Evolutionary conservation across 164 flowering plant species (phyloP).

Genomic region (Vitis riparia): DNA sequence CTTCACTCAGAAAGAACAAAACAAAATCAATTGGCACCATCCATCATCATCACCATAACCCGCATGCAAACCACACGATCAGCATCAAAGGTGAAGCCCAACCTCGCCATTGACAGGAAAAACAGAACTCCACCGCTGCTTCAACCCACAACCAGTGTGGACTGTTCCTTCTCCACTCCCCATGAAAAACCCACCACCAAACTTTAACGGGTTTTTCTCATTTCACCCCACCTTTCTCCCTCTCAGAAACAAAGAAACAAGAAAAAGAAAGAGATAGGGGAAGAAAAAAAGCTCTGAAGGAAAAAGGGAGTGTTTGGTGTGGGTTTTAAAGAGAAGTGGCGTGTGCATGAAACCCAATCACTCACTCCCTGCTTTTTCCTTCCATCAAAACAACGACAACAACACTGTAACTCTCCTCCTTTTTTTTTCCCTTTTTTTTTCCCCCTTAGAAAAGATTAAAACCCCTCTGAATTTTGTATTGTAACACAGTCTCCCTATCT

Average conservation of each 20-base stretch:
- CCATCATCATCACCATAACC: constrained; percentile 7
- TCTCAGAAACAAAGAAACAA: no score
- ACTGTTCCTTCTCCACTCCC: constrained; percentile 5
- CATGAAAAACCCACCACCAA: constrained; percentile 5
- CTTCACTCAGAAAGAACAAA: constrained; percentile 1
- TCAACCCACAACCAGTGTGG: background rate
- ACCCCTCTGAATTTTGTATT: no score
- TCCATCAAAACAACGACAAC: no score
- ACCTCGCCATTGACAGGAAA: constrained; percentile 7
- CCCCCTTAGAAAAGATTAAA: no score
- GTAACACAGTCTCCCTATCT: background rate
- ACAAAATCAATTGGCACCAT: background rate
- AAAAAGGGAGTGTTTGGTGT: constrained; percentile 4
- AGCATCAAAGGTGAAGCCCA: background rate
- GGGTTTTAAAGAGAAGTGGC: background rate
- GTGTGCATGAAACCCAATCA: constrained; percentile 3
- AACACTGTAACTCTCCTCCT: no score
- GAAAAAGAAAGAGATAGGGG: background rate
- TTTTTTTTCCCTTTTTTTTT: no score
- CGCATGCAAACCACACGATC: constrained; percentile 7
- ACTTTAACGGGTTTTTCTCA: constrained; percentile 1
- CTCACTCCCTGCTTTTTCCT: no score
- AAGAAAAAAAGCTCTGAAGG: background rate
- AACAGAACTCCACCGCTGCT: background rate
- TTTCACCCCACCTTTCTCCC: background rate